Evolutionary conservation across 1,284 basidiomycete genomes (phyloP), one percentile per base, ranked within the genome.

Genomic region (Malassezia yamatoensis): DNA sequence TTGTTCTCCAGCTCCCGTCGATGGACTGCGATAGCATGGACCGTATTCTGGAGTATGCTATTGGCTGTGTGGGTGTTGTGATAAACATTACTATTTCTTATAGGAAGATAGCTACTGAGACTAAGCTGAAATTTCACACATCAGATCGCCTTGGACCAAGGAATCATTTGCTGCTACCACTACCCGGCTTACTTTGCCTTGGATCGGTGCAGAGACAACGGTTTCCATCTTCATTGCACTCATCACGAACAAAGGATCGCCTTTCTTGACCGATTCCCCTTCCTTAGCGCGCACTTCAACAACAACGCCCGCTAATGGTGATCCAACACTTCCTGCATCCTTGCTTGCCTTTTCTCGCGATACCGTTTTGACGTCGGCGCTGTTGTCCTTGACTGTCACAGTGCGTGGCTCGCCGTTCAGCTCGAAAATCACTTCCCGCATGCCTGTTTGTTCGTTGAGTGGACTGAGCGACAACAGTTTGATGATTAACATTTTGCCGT

Each of bases 381-480:
- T 89, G 76, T 87, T 88, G 80, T 98, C 94, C 72, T 93, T 87
- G 56, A 98, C 87, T 58, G 88, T 61, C 52, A 72, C 63, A 15
- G 61, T 61, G 54, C 71, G 66, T 13, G 70, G 68, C 57, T 70
- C 68, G 50, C 64, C 65, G 59, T 74, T 75, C 54, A 77, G 62
- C 80, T 98, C 94, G 75, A 96, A 96, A 88, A 90, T 96, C 65
- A 94, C 89, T 75, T 96, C 93, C 69, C 94, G 85, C 68, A 88
- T 87, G 47, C 91, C 90, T 67, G 83, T 87, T 52, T 86, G 85
- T 75, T 88, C 84, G 62, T 96, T 85, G 59, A 98, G 85, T 59
- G 90, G 87, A 33, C 93, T 91, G 51, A 94, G 82, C 39, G 94
- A 93, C 81, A 98, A 86, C 67, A 98, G 81, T 73, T 90, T 88